These are phyloP conservation scores for Cylindrodendrum hubeiense DNA, from an alignment of 2,329 filamentous ascomycete genomes.

Conservation along the genomic window DNA sequence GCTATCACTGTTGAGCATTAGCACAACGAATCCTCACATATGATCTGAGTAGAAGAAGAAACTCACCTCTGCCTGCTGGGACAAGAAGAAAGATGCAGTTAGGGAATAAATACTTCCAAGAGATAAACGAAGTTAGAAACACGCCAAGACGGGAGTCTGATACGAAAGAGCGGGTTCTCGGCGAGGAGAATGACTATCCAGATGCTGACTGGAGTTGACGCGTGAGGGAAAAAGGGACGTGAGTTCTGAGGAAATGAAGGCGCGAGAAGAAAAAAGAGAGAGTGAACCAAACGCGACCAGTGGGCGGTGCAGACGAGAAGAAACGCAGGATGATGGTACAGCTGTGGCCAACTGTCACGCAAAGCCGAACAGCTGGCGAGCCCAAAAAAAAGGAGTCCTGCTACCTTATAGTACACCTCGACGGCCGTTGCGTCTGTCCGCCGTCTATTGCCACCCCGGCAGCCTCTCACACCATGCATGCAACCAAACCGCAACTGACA, in stretches of 20 bases:
- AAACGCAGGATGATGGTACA: constrained; percentile 27
- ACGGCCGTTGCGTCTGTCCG: constrained; percentile 5
- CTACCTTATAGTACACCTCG: constrained; percentile 25
- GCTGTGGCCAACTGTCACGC: constrained; percentile 39
- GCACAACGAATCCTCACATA: not conserved
- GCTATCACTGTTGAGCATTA: not conserved
- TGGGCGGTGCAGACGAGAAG: constrained; percentile 23
- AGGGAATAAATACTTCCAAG: not conserved
- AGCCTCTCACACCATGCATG: constrained; percentile 36
- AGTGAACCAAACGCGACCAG: constrained; percentile 16
- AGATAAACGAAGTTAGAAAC: not conserved
- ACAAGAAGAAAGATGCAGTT: not conserved
- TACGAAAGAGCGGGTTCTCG: constrained; percentile 8
- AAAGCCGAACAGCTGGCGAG: constrained; percentile 30
- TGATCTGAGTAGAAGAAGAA: not conserved
- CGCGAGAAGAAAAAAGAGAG: constrained; percentile 16
- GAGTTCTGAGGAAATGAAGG: constrained; percentile 23
- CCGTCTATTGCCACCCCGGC: constrained; percentile 8
- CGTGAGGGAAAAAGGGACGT: constrained; percentile 8
- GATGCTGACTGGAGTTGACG: not conserved
- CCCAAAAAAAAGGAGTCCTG: constrained; percentile 14
- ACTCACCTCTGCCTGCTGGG: not conserved
- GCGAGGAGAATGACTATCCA: not conserved
- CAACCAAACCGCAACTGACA: constrained; percentile 29
- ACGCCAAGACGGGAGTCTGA: not conserved